Percentiles rank a stretch among this genome's conserved stretches.
These are phyloP conservation scores for Russula virescens DNA, from an alignment of 768 basidiomycete genomes.

Conservation along the genomic window DNA sequence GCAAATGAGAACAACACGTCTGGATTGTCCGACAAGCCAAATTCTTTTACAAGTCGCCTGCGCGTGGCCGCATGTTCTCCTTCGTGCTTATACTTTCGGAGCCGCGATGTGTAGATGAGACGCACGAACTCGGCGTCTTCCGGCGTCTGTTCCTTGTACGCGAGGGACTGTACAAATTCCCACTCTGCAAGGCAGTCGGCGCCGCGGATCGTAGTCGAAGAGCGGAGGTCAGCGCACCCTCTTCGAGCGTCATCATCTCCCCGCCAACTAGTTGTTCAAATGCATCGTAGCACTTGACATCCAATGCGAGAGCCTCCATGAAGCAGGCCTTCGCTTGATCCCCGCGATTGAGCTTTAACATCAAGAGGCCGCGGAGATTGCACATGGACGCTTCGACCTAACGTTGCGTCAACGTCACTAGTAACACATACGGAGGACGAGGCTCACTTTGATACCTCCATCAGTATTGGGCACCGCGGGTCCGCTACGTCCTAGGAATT, in stretches of 20 bases:
- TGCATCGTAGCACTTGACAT: constrained; percentile 96
- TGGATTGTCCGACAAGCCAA: constrained; percentile 81
- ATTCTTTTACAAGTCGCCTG: constrained; percentile 75
- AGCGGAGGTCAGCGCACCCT: constrained; percentile 55
- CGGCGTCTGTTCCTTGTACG: constrained; percentile 75
- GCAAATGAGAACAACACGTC: constrained; percentile 90
- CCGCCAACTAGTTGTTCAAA: constrained; percentile 86
- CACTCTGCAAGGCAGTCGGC: constrained; percentile 58
- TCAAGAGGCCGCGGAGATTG: constrained; percentile 85
- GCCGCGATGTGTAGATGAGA: constrained; percentile 84
- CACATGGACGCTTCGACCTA: constrained; percentile 98
- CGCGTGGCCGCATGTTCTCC: constrained; percentile 78
- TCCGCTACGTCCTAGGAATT: constrained; percentile 49
- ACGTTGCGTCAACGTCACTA: not conserved
- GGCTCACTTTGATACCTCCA: constrained; percentile 84
- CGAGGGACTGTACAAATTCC: constrained; percentile 86
- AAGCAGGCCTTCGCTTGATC: constrained; percentile 92
- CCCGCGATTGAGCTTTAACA: constrained; percentile 88
- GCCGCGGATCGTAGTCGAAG: not conserved
- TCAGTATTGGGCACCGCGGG: constrained; percentile 75
- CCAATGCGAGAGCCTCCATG: constrained; percentile 89
- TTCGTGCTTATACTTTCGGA: constrained; percentile 85
- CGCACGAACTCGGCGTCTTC: constrained; percentile 90
- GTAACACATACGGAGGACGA: not conserved
- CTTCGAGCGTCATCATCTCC: constrained; percentile 94